These are phyloP conservation scores for Cercospora beticola DNA, from an alignment of 2,329 filamentous ascomycete species.

Conservation along the genomic window DNA sequence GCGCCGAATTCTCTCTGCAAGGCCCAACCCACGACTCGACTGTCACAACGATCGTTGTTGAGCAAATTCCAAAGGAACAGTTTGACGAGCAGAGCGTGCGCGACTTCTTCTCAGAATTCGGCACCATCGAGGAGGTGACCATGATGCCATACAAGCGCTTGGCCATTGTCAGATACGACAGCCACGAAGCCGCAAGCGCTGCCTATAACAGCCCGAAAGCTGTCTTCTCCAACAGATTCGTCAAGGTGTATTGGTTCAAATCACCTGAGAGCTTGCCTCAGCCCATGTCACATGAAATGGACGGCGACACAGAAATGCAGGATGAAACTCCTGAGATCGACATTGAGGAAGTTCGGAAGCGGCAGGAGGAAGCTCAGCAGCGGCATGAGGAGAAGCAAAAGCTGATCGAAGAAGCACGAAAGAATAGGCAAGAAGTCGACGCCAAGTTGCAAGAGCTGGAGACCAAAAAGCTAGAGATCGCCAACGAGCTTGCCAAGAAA, in stretches of 20 bases:
- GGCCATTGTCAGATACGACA: conserved; percentile 68
- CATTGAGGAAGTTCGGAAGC: conserved; percentile 65
- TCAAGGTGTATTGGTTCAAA: conserved; percentile 78
- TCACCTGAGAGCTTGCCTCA: conserved; percentile 36
- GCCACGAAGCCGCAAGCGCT: conserved; percentile 64
- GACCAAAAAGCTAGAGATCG: conserved; percentile 62
- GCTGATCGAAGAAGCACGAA: conserved; percentile 63
- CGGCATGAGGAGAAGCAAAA: conserved; percentile 64
- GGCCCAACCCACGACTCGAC: conserved; percentile 62
- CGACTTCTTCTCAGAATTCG: conserved; percentile 71
- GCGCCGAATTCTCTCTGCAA: conserved; percentile 63
- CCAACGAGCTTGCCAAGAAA: conserved; percentile 62
- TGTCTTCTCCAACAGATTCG: conserved; percentile 82
- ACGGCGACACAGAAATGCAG: conserved; percentile 31
- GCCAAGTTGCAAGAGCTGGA: conserved; percentile 63
- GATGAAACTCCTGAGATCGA: conserved; percentile 57
- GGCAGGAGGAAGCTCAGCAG: conserved; percentile 71
- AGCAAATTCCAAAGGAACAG: conserved; percentile 72
- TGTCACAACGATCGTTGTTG: conserved; percentile 70
- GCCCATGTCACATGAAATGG: conserved; percentile 18
- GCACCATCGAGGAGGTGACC: conserved; percentile 61
- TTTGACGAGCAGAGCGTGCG: conserved; percentile 65
- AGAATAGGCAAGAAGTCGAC: conserved; percentile 63
- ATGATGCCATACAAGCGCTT: conserved; percentile 67
- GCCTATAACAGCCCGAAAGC: conserved; percentile 76